Base-by-base conservation (phyloP, 768 basidiomycete species). In the Trametes coccinea region DNA sequence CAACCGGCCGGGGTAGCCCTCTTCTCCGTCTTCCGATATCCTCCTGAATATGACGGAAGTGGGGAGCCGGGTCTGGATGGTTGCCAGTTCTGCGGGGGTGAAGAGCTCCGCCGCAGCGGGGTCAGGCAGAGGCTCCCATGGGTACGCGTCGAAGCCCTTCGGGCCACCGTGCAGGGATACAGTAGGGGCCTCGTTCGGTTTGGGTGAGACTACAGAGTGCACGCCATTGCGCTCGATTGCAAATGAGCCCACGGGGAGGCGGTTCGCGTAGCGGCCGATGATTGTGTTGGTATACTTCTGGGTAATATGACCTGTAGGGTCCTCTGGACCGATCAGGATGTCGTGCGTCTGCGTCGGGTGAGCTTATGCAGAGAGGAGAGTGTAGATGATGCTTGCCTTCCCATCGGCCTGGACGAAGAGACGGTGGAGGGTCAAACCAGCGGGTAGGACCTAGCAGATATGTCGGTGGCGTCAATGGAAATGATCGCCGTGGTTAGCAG, bases 161-260 rank as follows among this genome's bases (percentile, higher is more conserved):
- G 83, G 82, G 7, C 90, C 90, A 27, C 90, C 89, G 68, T 92
- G 90, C 11, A 92, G 80, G 10, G 86, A 89, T 10, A 90, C 89
- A 16, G 60, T 63, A n/a, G 72, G 72, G 22, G 64, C 59, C 61
- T 71, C 70, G 66, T 73, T 72, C 7, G 70, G 30, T 30, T 57
- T 56, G 22, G 70, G 67, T 4, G 74, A 77, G 51, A 90, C 75
- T 30, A 79, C 71, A 27, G 81, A 79, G 17, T 68, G 74, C 58
- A 84, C 73, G 2, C 81, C 85, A 34, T 84, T 78, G 71, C 83
- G 81, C 70, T 83, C 79, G 17, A 89, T 64, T 11, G 61, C 41
- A 52, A 66, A 31, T 16, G 70, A 53, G 29, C 84, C 84, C n/a
- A 82, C 83, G 1, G 89, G 86, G 54, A 92, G 77, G 37, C 89